phyloP scores from a whole-genome alignment of 2,329 filamentous ascomycete species.

The Botrytis cinerea region DNA sequence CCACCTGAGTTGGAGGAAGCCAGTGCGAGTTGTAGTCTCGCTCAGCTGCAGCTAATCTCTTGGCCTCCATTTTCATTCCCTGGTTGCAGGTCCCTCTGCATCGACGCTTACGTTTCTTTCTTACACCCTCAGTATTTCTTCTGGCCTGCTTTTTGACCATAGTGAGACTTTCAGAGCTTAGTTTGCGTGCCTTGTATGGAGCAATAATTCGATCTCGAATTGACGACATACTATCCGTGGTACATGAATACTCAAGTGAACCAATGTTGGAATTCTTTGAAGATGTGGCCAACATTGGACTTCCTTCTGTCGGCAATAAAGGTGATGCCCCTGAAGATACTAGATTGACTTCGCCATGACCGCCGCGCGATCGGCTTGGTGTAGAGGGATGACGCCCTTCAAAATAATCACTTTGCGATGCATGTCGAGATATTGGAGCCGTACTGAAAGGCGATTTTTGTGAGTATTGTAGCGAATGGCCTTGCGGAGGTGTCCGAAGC shows the following conservation, averaged over 20 bases:
- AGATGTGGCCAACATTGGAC: background rate
- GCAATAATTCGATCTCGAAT: slow-evolving; percentile 21
- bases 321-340: background rate
- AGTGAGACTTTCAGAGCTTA: slow-evolving; percentile 30
- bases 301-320: background rate
- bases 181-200: slow-evolving; percentile 30
- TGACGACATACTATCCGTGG: slow-evolving; percentile 27
- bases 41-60: slow-evolving; percentile 9
- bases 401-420: slow-evolving; percentile 5
- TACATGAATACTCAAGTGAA: slow-evolving; percentile 26
- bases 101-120: slow-evolving; percentile 5
- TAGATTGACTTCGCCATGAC: background rate
- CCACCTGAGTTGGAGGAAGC: slow-evolving; percentile 26
- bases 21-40: slow-evolving; percentile 19
- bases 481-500: slow-evolving; percentile 8
- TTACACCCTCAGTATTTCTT: slow-evolving; percentile 25
- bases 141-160: slow-evolving; percentile 29
- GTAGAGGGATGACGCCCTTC: background rate
- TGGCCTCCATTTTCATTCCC: background rate
- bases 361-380: background rate
- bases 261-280: slow-evolving; percentile 27
- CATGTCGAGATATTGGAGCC: background rate
- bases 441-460: background rate
- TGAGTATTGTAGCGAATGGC: background rate
- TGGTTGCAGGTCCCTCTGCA: slow-evolving; percentile 23